Evolutionary conservation across 805 yeast species (phyloP), one percentile per base, ranked within the genome.

Genomic region (Myxozyma mucilagina): DNA sequence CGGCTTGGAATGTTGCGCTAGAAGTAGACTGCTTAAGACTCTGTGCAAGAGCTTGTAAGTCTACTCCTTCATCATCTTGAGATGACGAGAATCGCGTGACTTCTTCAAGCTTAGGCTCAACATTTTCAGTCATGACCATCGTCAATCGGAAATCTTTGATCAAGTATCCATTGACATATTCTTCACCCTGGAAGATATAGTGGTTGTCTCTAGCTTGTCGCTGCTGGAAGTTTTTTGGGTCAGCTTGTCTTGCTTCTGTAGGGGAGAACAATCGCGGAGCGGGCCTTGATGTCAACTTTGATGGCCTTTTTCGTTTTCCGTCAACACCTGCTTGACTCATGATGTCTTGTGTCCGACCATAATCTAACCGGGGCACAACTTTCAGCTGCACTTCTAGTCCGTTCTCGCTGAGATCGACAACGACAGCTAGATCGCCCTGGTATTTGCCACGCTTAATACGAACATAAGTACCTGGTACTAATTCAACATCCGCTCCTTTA

Each of bases 341-440:
- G 20, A 61, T 50, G 32, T 61, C 63, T 3, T 69, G 67, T 6
- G 73, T 63, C 67, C 86, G 84, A 60, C 96, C 97, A 74, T 94
- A 93, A 73, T 93, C 97, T 61, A 94, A 76, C 70, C 99, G 84
- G 41, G 99, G 99, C 38, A 94, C 96, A 66, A 94, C 79, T 71
- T 90, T 90, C 68, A 96, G 84, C 69, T 96, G 83, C n/a, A 90
- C 98, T 73, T 93, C 98, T 68, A 94, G 81, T 56, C 97, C 98
- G 72, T 90, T 93, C 71, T 94, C 98, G 62, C 96, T 88, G 65
- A 94, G 81, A 72, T 92, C 91, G 69, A 91, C 97, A 53, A 94
- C 96, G 51, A 90, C 83, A 24, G 97, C 99, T 66, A 94, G 79
- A 74, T 94, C 99, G 54, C 93, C 93, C 70, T 89, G 89, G 74